Percentiles rank a stretch among this genome's conserved stretches.
Evolutionary conservation across 805 yeast genomes (phyloP).

Genomic region (Yarrowia sp.): DNA sequence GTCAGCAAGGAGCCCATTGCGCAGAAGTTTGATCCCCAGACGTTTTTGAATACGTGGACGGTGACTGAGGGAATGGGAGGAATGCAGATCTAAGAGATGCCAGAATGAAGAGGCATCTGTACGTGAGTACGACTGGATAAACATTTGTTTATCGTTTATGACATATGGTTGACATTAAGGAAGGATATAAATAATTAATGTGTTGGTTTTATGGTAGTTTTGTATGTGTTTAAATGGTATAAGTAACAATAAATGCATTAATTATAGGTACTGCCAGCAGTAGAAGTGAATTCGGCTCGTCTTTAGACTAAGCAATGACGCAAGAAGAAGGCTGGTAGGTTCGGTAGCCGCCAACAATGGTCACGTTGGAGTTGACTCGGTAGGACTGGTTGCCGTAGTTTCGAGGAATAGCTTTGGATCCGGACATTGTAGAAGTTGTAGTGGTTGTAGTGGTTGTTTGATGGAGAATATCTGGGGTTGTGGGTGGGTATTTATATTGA

Average conservation of each 20-base stretch:
- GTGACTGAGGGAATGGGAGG: neutral
- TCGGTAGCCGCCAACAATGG: neutral
- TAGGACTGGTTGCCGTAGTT: neutral
- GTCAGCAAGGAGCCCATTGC: conserved; percentile 23
- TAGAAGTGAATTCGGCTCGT: too few relatives aligned
- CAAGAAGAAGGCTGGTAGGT: neutral
- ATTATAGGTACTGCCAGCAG: too few relatives aligned
- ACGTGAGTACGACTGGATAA: too few relatives aligned
- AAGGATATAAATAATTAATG: too few relatives aligned
- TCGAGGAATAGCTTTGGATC: neutral
- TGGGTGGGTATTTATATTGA: too few relatives aligned
- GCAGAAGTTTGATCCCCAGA: conserved; percentile 23
- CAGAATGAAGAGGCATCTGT: too few relatives aligned
- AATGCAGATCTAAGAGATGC: neutral
- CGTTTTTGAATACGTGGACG: conserved; percentile 20
- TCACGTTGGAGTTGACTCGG: neutral
- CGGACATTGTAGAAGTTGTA: neutral
- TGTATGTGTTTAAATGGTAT: too few relatives aligned
- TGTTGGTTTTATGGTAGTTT: too few relatives aligned
- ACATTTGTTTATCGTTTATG: too few relatives aligned
- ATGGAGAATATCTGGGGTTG: too few relatives aligned
- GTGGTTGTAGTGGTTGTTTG: neutral
- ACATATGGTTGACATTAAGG: too few relatives aligned
- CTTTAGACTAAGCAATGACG: neutral
- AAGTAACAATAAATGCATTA: too few relatives aligned